phyloP scores from a whole-genome alignment of 257 asterid species.

The Solanum sejunctum region DNA sequence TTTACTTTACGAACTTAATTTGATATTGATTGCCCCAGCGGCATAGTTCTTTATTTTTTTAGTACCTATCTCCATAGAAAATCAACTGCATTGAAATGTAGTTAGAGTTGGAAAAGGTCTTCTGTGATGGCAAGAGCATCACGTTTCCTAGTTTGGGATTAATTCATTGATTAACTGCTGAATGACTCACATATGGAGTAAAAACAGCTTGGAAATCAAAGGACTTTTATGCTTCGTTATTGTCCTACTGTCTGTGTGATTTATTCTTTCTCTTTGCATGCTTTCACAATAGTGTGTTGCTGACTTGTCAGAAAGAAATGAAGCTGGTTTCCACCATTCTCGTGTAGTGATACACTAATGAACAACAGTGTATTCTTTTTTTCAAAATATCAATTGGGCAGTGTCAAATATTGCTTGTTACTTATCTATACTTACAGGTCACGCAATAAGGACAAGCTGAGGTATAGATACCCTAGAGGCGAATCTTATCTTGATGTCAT shows the following conservation, averaged over 20 bases:
- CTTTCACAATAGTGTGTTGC: background rate
- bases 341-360: background rate
- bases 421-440: slow-evolving; percentile 31
- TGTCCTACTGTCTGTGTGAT: background rate
- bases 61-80: background rate
- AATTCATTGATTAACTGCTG: background rate
- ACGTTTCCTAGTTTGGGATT: background rate
- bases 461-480: slow-evolving; percentile 98
- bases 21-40: background rate
- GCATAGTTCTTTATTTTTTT: background rate
- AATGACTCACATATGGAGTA: background rate
- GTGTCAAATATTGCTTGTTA: background rate
- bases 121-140: background rate
- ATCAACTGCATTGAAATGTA: background rate
- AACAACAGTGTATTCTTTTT: background rate
- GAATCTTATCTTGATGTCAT: slow-evolving; percentile 98
- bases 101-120: background rate
- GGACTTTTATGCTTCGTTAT: background rate
- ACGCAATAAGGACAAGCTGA: slow-evolving; percentile 89
- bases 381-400: background rate
- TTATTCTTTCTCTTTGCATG: background rate
- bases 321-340: background rate
- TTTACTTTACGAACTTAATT: background rate
- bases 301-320: background rate
- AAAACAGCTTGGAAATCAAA: background rate